Conservation (phyloP, 768 basidiomycete species). For the Auriscalpium orientale region DNA sequence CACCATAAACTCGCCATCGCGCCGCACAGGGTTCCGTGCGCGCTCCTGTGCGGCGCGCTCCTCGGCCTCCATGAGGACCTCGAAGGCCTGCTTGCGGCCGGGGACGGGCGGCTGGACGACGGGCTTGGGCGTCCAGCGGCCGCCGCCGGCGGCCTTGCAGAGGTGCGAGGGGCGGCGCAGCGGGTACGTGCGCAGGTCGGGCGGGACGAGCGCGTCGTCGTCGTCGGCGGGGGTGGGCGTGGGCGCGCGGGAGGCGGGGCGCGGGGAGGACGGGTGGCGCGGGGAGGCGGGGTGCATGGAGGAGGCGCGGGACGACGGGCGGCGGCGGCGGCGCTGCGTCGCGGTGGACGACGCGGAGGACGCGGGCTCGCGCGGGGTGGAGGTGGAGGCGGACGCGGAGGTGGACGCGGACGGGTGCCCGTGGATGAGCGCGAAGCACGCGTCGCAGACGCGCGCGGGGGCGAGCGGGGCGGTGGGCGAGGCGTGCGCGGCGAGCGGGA, state of each 20-base stretch:
- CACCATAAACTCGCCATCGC: constrained; percentile 40
- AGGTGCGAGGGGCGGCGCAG: constrained; percentile 56
- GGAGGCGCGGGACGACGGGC: constrained; percentile 11
- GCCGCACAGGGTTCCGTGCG: constrained; percentile 55
- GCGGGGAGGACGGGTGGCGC: constrained; percentile 6
- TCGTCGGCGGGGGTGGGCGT: not conserved
- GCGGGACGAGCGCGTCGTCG: not conserved
- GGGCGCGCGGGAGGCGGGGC: constrained; percentile 16
- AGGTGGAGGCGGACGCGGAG: constrained; percentile 21
- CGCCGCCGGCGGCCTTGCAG: constrained; percentile 75
- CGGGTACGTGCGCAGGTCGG: constrained; percentile 47
- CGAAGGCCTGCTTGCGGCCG: constrained; percentile 59
- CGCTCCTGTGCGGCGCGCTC: constrained; percentile 44
- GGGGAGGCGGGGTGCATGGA: not conserved
- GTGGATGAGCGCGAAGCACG: constrained; percentile 69
- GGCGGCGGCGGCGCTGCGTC: constrained; percentile 32
- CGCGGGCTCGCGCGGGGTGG: constrained; percentile 17
- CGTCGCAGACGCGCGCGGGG: constrained; percentile 63
- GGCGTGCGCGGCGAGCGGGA: constrained; percentile 48
- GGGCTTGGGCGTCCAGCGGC: constrained; percentile 67
- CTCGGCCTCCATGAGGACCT: constrained; percentile 62
- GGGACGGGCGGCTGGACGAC: constrained; percentile 46
- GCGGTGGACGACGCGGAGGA: constrained; percentile 43
- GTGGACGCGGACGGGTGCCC: constrained; percentile 46
- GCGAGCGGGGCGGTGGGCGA: constrained; percentile 51